Base-by-base conservation (phyloP, 2,329 filamentous ascomycete species). In the Arthrobotrys iridis region DNA sequence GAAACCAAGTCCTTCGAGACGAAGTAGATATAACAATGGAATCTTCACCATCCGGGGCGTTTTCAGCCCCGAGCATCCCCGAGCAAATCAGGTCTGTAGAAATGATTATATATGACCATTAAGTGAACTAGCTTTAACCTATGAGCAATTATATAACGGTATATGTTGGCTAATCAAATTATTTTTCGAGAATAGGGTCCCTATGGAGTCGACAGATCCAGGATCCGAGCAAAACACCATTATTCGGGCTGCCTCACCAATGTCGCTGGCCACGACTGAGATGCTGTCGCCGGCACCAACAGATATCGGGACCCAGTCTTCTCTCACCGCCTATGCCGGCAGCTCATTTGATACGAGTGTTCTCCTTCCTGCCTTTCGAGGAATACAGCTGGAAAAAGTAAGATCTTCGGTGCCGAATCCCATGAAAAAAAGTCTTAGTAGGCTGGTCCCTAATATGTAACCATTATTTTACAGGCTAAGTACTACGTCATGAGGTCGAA, bases 21-120 rank as follows among this genome's bases (percentile, higher is more conserved):
- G 40, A 15, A 43, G 40, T 43, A 43, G 45, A 48, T 48, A 48
- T 48, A 48, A 48, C 45, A 11, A 48, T 48, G 45, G 45, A 5
- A 28, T 48, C 45, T 24, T 48, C 45, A 3, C 45, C 45, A 4
- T 48, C 45, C 13, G 45, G 45, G 10, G 45, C 24, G 26, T 48
- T 48, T 28, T 48, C 45, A 24, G 45, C 24, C 20, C 45, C 45
- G 20, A 48, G 45, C 40, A 43, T 43, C 40, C n/a, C n/a, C 40
- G 40, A 18, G 40, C 40, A 43, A 43, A 13, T 8, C 20, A 15
- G 20, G 40, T 18, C 40, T 5, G 40, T 43, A 2, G 40, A 43
- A 43, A 43, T 43, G 40, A 43, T 15, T 15, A 18, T 13, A 18
- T 13, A 18, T 43, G 40, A 18, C 20, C 40, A 7, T 13, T 43